phyloP scores from a whole-genome alignment of 2,329 filamentous ascomycete species.

The Trichocomaceae sp. region DNA sequence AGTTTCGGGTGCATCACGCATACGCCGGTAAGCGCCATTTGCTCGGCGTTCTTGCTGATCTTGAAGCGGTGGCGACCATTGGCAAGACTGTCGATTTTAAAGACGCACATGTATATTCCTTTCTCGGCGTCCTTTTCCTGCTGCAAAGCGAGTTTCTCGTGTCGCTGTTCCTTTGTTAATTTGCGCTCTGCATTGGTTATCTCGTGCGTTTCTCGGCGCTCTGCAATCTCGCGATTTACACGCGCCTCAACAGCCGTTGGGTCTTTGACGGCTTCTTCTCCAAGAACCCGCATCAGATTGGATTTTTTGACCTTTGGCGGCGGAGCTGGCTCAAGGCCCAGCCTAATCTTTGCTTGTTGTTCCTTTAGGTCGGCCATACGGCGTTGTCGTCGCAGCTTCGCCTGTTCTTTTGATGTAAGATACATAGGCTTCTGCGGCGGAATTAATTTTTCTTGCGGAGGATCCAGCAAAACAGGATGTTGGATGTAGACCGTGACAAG shows the following conservation, averaged over 20 bases:
- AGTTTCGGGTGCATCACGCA: constrained; percentile 86
- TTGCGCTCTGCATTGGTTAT: constrained; percentile 75
- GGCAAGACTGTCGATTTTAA: constrained; percentile 80
- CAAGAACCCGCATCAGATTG: constrained; percentile 94
- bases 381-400: constrained; percentile 81
- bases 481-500: constrained; percentile 90
- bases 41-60: constrained; percentile 85
- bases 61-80: constrained; percentile 94
- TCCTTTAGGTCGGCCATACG: constrained; percentile 93
- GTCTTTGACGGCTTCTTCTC: constrained; percentile 88
- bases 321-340: constrained; percentile 82
- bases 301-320: constrained; percentile 95
- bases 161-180: constrained; percentile 77
- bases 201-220: constrained; percentile 73
- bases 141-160: constrained; percentile 73
- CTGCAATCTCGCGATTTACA: constrained; percentile 86
- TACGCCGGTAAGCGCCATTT: constrained; percentile 78
- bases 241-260: constrained; percentile 93
- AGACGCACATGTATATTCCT: constrained; percentile 79
- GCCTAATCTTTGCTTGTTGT: constrained; percentile 87
- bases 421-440: constrained; percentile 83
- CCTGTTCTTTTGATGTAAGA: constrained; percentile 82
- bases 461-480: constrained; percentile 83
- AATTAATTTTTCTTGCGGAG: constrained; percentile 78
- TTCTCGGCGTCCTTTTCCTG: constrained; percentile 83